Evolutionary conservation across 352 stramenopile species (phyloP), one percentile per base, ranked within the genome.

Genomic region (Paralagenidium karlingii): DNA sequence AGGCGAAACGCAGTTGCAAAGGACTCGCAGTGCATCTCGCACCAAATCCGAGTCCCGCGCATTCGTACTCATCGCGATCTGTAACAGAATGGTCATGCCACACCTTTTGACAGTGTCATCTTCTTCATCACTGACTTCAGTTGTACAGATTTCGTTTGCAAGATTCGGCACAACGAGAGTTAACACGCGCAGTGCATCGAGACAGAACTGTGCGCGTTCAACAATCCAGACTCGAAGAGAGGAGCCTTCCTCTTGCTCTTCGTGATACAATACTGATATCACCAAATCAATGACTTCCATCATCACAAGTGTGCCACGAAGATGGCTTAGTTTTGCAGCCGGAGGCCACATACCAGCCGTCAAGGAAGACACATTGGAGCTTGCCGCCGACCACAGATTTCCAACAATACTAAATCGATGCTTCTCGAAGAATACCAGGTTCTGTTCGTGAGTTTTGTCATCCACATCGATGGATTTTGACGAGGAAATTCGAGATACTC

Each of bases 1-100:
- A 22, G 74, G 67, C 2, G 66, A 83, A 10, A 92, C 78, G 40
- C 78, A 89, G 31, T 86, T 87, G 53, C 78, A 89, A 39, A 92
- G 75, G 0, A 92, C 73, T 11, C 63, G 52, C 8, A 92, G 51
- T 2, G 69, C 69, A 31, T 82, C 70, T 7, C 76, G 68, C 10
- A 92, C 68, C 24, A 89, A 38, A 34, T 81, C 70, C 0, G 74
- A 86, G 41, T 92, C 73, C 27, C 78, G 55, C 2, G 56, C 37
- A 32, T 85, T 86, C 19, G 41, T 76, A 36, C 69, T 88, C 60
- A 73, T 80, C 1, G 73, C 70, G 24, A 85, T 71, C 31, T 92
- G 70, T 9, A 92, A 53, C 30, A 92, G 46, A 12, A 92, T 78
- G 0, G 69, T 60, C 19, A 89, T 68, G 10, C 78, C 78, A 0